A percentile compares a stretch with the other conserved stretches of the same genome.
Conservation (phyloP, 441 rosid species). For the Bocquillonia castaneifolia region DNA sequence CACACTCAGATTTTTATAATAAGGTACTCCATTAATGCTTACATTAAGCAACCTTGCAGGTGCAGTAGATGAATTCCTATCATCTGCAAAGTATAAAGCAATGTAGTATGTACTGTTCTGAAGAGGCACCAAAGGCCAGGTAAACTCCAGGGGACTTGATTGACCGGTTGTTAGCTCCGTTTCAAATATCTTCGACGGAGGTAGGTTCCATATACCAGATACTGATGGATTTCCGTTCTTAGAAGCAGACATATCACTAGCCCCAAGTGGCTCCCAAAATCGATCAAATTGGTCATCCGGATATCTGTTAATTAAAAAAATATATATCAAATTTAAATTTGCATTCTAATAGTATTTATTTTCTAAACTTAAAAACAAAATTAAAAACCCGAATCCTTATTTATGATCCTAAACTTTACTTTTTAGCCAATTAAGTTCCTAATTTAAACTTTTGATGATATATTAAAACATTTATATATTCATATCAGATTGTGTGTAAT, state of each 20-base stretch:
- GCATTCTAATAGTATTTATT: no score
- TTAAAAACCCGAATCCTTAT: no score
- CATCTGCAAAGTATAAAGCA: conserved; percentile 82
- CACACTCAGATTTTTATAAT: conserved; percentile 52
- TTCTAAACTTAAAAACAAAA: no score
- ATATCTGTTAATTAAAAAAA: conserved; percentile 39
- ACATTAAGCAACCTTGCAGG: conserved; percentile 48
- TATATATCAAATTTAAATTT: not conserved
- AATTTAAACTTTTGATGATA: no score
- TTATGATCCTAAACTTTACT: no score
- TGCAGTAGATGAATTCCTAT: conserved; percentile 31
- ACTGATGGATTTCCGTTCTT: conserved; percentile 45
- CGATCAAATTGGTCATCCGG: conserved; percentile 82
- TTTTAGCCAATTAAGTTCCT: no score
- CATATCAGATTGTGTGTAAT: no score
- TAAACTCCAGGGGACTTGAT: conserved; percentile 45
- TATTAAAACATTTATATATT: no score
- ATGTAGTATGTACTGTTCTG: conserved; percentile 41
- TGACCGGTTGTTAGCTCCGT: conserved; percentile 40
- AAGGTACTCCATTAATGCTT: conserved; percentile 50
- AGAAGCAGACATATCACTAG: conserved; percentile 25
- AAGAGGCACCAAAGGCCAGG: conserved; percentile 62
- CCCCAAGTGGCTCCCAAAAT: conserved; percentile 64
- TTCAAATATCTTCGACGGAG: conserved; percentile 64
- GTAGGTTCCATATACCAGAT: conserved; percentile 87